Evolutionary conservation across 2,329 filamentous ascomycete genomes (phyloP), one percentile per base, ranked within the genome.

Genomic region (Trichoderma breve): DNA sequence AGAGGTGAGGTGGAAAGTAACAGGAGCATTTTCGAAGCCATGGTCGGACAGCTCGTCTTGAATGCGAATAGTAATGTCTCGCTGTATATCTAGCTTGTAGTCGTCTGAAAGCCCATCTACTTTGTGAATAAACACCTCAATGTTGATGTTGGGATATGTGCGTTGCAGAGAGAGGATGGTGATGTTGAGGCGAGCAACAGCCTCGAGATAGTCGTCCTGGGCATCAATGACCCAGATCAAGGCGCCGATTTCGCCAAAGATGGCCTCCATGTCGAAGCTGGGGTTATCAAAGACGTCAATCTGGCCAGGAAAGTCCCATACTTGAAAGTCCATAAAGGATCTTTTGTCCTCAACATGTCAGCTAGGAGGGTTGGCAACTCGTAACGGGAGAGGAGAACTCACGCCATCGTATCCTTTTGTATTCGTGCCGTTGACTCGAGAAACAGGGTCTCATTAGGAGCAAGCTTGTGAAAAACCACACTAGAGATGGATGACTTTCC

Each of bases 121-220:
- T 82, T 99, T 99, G 87, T 99, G 96, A 77, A 99, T 97, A 82
- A 99, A 98, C 65, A 99, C 95, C 80, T 98, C 95, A 75, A 99
- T 93, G 81, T 98, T 97, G 83, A 98, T 96, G 79, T 93, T 92
- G 2, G 95, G 95, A 79, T 97, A 98, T 73, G 90, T 90, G 75
- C 94, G 90, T 79, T 97, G 93, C 2, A 99, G 89, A 75, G 94
- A 93, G 72, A 98, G 86, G 74, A 98, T 97, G 8, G 95, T 97
- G 70, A 90, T 87, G 81, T 97, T 97, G 32, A 99, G 89, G 9
- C 93, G 91, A 69, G 90, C 89, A 62, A 99, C 93, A 21, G 95
- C 93, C 80, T 98, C 94, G 70, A 97, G 89, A 79, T 98, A 99
- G 81, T 99, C 96, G 79, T 99, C 96, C 82, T 99, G 96, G 0